Evolutionary conservation across 306 rosid species (phyloP).

Genomic region (Trifolium dubium): DNA sequence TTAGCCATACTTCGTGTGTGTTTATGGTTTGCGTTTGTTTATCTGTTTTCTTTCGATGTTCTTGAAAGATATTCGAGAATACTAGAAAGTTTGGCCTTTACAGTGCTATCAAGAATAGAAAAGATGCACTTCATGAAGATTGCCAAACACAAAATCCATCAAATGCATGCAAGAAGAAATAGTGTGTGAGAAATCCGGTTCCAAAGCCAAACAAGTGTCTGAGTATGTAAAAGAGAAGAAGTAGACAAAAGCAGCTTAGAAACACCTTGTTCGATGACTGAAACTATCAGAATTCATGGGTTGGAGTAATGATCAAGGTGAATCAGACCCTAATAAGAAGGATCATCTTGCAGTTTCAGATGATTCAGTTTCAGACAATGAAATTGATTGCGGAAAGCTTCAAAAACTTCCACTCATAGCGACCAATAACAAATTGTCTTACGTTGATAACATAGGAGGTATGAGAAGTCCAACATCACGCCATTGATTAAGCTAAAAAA

Average conservation of each 20-base stretch:
- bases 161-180: slow-evolving; percentile 43
- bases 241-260: slow-evolving; percentile 42
- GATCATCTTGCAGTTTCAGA: slow-evolving; percentile 44
- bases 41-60: no score
- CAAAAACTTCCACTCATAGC: slow-evolving; percentile 54
- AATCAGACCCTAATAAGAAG: slow-evolving; percentile 45
- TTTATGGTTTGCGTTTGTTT: no score
- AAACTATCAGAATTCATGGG: slow-evolving; percentile 94
- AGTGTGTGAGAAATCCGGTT: slow-evolving; percentile 31
- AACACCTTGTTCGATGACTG: slow-evolving; percentile 65
- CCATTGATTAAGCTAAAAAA: slow-evolving; percentile 52
- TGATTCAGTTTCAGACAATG: slow-evolving; percentile 44
- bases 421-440: slow-evolving; percentile 64
- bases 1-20: no score
- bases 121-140: slow-evolving; percentile 87
- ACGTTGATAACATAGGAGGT: slow-evolving; percentile 79
- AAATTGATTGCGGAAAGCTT: slow-evolving; percentile 51
- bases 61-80: slow-evolving; percentile 96
- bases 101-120: slow-evolving; percentile 90
- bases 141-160: slow-evolving; percentile 57
- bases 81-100: slow-evolving; percentile 91
- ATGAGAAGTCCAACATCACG: slow-evolving; percentile 88
- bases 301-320: slow-evolving; percentile 67
- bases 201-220: slow-evolving; percentile 49
- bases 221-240: slow-evolving; percentile 59